phyloP scores from a whole-genome alignment of 805 yeast genomes.

The Barnettozyma vustinii region DNA sequence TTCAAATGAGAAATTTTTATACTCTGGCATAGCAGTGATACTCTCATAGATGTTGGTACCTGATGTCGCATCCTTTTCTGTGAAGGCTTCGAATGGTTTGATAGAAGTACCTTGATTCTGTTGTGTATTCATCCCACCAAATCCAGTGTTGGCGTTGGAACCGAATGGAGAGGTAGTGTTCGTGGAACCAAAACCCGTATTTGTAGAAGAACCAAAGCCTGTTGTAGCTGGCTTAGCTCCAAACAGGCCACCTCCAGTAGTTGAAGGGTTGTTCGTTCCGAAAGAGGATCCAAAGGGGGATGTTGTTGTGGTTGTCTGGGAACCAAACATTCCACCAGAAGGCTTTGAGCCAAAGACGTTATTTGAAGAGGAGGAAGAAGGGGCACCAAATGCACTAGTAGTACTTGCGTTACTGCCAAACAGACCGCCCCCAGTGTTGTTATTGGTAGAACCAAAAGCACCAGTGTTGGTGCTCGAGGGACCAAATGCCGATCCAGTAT shows the following conservation, averaged over 20 bases:
- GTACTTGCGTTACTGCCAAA: constrained; percentile 34
- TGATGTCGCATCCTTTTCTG: constrained; percentile 68
- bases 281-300: constrained; percentile 29
- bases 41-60: constrained; percentile 60
- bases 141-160: constrained; percentile 17
- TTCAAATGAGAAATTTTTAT: constrained; percentile 72
- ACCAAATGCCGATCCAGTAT: constrained; percentile 26
- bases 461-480: constrained; percentile 16
- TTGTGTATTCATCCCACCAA: constrained; percentile 24
- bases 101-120: constrained; percentile 61
- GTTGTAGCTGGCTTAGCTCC: constrained; percentile 30
- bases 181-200: constrained; percentile 25
- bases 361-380: constrained; percentile 3
- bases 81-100: constrained; percentile 61
- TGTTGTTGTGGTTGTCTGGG: constrained; percentile 15
- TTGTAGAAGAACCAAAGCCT: constrained; percentile 11
- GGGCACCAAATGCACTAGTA: constrained; percentile 22
- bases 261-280: constrained; percentile 27
- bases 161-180: constrained; percentile 39
- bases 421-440: constrained; percentile 27
- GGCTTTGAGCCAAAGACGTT: constrained; percentile 25
- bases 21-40: constrained; percentile 88
- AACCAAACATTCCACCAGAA: constrained; percentile 20
- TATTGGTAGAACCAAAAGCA: constrained; percentile 11
- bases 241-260: constrained; percentile 33